A percentile compares a stretch with the other conserved stretches of the same genome.
Conservation (phyloP, 306 rosid genomes). For the Trifolium pratense region DNA sequence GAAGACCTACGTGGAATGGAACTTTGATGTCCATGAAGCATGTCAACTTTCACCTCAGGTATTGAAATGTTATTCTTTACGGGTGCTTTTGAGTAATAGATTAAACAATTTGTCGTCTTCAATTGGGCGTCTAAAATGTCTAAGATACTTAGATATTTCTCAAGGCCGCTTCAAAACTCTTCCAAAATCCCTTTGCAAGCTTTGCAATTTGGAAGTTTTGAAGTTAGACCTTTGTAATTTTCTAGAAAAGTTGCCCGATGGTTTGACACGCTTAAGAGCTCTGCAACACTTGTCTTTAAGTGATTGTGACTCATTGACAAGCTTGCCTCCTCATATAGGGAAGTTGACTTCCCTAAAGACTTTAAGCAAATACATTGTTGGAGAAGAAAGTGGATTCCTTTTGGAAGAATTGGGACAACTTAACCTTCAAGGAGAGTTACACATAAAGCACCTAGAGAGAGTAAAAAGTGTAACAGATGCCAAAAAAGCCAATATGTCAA, state of each 20-base stretch:
- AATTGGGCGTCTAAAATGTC: background rate
- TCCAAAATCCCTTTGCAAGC: background rate
- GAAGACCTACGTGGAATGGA: background rate
- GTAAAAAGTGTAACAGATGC: background rate
- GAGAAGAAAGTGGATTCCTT: background rate
- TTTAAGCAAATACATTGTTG: background rate
- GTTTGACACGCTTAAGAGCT: background rate
- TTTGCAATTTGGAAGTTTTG: background rate
- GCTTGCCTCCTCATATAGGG: background rate
- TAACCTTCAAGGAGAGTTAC: background rate
- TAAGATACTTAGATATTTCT: conserved; percentile 13
- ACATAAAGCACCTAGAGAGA: background rate
- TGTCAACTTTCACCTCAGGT: background rate
- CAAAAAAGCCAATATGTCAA: background rate
- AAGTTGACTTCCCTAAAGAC: background rate
- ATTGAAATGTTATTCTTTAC: conserved; percentile 10
- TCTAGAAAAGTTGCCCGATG: background rate
- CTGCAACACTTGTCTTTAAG: background rate
- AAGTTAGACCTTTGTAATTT: background rate
- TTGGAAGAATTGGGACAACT: background rate
- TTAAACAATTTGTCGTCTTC: background rate
- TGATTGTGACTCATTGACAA: background rate
- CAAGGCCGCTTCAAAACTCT: background rate
- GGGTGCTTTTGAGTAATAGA: background rate
- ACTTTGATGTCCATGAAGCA: background rate